A percentile compares a stretch with the other conserved stretches of the same genome.
Conservation (phyloP, 1,284 basidiomycete species). For the Tylopilus microsporus region DNA sequence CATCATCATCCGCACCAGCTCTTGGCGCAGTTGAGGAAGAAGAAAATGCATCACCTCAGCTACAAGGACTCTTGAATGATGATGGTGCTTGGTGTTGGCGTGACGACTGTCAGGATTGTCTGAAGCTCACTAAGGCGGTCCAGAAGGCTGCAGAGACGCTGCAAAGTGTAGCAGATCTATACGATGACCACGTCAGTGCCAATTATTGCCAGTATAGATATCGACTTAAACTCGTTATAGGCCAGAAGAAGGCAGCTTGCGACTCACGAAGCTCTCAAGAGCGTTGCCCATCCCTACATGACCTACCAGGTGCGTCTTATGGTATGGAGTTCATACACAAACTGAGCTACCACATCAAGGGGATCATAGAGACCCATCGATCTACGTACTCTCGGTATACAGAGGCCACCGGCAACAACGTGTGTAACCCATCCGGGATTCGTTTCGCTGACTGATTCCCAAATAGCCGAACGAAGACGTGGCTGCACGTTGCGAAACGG, state of each 20-base stretch:
- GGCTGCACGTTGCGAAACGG: constrained; percentile 76
- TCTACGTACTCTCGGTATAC: constrained; percentile 62
- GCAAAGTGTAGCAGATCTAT: constrained; percentile 70
- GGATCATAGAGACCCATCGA: constrained; percentile 67
- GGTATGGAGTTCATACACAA: neutral
- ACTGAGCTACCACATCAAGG: constrained; percentile 35
- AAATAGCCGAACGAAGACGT: constrained; percentile 58
- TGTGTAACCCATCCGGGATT: constrained; percentile 17
- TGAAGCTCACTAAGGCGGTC: constrained; percentile 71
- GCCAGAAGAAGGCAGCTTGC: constrained; percentile 65
- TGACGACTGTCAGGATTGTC: constrained; percentile 69
- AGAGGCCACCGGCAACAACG: constrained; percentile 43
- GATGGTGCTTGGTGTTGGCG: constrained; percentile 85
- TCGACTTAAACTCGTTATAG: constrained; percentile 36
- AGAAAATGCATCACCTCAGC: constrained; percentile 35
- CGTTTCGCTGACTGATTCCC: constrained; percentile 8
- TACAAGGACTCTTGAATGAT: constrained; percentile 55
- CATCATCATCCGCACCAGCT: constrained; percentile 47
- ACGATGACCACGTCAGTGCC: constrained; percentile 66
- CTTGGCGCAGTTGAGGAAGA: constrained; percentile 47
- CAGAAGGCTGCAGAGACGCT: constrained; percentile 74
- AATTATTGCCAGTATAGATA: neutral
- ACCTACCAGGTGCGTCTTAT: constrained; percentile 54
- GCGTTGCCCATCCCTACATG: constrained; percentile 65
- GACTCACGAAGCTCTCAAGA: constrained; percentile 73